These are phyloP conservation scores for Bolboschoenoplectus hybrid DNA, from an alignment of 202 grass and related monocot species.

Conservation along the genomic window DNA sequence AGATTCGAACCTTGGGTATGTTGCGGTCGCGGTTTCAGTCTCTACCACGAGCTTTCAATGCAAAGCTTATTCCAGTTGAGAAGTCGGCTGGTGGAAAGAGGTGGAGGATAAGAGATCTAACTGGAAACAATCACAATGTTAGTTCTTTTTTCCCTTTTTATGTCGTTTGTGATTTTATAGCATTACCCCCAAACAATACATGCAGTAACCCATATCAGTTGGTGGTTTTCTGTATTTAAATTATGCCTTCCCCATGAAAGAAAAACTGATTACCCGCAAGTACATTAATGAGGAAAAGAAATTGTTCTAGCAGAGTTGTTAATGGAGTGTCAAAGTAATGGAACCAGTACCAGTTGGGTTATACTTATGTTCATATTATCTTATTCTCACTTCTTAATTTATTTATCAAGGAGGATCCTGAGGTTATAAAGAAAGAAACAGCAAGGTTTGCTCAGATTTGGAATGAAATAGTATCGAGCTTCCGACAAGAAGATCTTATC, in stretches of 20 bases:
- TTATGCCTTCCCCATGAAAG: not conserved
- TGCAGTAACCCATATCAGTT: not conserved
- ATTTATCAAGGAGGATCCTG: conserved; percentile 37
- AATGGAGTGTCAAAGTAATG: conserved; percentile 7
- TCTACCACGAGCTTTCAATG: conserved; percentile 80
- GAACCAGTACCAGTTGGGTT: not conserved
- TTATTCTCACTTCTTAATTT: conserved; percentile 28
- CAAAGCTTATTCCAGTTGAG: conserved; percentile 62
- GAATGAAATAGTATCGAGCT: conserved; percentile 91
- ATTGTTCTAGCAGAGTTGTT: not conserved
- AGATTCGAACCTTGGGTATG: conserved; percentile 94
- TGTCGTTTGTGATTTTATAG: conserved; percentile 19
- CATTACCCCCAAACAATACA: not conserved
- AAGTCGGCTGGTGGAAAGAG: conserved; percentile 64
- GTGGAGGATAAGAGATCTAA: conserved; percentile 61
- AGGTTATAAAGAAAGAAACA: conserved; percentile 59
- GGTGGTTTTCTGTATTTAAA: not conserved
- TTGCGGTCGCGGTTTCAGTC: conserved; percentile 86
- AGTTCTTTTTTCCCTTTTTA: conserved; percentile 13
- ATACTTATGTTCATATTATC: not conserved
- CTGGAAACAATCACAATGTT: conserved; percentile 62
- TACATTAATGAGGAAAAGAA: conserved; percentile 22
- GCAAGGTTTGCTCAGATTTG: conserved; percentile 98
- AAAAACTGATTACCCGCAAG: not conserved
- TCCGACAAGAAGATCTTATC: conserved; percentile 93